These are phyloP conservation scores for Fusarium coicis DNA, from an alignment of 2,329 filamentous ascomycete genomes.

Conservation along the genomic window DNA sequence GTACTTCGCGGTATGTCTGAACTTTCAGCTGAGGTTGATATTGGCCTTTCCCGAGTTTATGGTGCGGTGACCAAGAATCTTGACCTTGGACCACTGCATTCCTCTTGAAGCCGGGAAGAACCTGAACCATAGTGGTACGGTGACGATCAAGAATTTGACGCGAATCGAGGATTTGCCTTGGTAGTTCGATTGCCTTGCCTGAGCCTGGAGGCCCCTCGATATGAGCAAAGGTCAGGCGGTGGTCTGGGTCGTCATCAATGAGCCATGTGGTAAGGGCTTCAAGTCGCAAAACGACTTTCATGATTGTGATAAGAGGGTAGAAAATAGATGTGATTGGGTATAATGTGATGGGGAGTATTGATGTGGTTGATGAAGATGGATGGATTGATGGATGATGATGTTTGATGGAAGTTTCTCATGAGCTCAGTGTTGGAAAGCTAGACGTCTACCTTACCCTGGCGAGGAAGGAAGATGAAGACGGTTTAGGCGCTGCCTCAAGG, in stretches of 20 bases:
- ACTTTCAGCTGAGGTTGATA: neutral
- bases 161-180: neutral
- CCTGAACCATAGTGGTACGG: neutral
- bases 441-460: neutral
- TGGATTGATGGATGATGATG: neutral
- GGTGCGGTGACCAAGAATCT: neutral
- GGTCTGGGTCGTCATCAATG: neutral
- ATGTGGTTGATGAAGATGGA: neutral
- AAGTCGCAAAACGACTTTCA: fast-evolving
- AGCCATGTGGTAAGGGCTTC: neutral
- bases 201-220: neutral
- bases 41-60: neutral
- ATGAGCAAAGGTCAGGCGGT: neutral
- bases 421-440: neutral
- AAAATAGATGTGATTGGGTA: neutral
- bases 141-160: neutral
- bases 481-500: neutral
- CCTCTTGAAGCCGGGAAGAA: neutral
- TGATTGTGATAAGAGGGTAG: neutral
- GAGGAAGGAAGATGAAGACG: neutral
- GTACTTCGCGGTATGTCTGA: neutral
- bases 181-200: neutral
- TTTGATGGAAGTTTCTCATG: neutral
- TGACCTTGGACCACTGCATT: neutral
- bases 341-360: neutral